These are phyloP conservation scores for Pleurotus ostreatus DNA, from an alignment of 768 basidiomycete genomes.

Conservation along the genomic window DNA sequence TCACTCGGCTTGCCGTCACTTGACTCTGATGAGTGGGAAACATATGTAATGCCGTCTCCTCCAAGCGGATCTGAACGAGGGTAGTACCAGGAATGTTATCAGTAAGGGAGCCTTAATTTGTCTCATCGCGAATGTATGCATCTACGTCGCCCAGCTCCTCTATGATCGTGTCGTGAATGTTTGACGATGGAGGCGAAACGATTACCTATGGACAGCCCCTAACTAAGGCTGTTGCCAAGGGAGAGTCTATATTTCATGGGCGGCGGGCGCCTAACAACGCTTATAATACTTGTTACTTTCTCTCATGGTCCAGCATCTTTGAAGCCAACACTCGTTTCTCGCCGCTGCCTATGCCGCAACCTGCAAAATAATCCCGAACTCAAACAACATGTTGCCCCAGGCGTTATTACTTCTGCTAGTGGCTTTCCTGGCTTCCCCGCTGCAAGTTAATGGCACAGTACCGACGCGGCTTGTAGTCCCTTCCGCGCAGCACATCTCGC, in stretches of 20 bases:
- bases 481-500: not conserved
- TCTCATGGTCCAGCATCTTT: too few species aligned
- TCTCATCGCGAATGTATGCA: not conserved
- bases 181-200: not conserved
- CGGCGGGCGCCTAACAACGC: not conserved
- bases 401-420: not conserved
- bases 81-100: too few species aligned
- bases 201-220: too few species aligned
- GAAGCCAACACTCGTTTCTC: not conserved
- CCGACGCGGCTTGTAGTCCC: constrained; percentile 1
- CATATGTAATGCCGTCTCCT: constrained; percentile 40
- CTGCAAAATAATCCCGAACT: not conserved
- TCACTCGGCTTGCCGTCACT: constrained; percentile 41
- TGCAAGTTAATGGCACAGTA: not conserved
- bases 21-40: constrained; percentile 52
- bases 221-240: not conserved
- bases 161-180: not conserved
- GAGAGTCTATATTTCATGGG: not conserved
- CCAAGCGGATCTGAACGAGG: constrained; percentile 16
- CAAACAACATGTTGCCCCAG: not conserved
- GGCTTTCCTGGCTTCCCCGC: not conserved
- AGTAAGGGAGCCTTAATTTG: not conserved
- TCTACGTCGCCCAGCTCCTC: not conserved
- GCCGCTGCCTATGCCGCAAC: not conserved
- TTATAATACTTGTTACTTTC: too few species aligned